These are phyloP conservation scores for Ceratocystiopsis minuta DNA, from an alignment of 2,329 filamentous ascomycete species.

Conservation along the genomic window DNA sequence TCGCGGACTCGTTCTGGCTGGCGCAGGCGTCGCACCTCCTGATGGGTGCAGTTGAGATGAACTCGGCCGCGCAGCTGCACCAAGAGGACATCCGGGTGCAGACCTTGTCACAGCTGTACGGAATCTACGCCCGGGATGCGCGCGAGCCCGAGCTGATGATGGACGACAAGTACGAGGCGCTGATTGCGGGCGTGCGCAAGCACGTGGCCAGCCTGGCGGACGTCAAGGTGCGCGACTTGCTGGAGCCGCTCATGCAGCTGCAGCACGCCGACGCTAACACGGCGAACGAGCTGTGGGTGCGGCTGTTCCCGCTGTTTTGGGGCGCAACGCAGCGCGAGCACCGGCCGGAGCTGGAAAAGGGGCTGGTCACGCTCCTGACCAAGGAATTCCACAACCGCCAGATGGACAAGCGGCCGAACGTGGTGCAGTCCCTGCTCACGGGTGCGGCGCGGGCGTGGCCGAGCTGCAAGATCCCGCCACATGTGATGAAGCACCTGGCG, in stretches of 20 bases:
- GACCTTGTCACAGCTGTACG: conserved; percentile 55
- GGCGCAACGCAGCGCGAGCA: conserved; percentile 75
- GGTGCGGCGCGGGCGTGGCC: conserved; percentile 72
- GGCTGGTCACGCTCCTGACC: conserved; percentile 74
- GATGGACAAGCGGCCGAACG: conserved; percentile 87
- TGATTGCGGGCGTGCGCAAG: conserved; percentile 62
- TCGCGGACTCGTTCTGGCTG: conserved; percentile 92
- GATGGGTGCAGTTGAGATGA: conserved; percentile 78
- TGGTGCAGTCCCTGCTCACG: conserved; percentile 79
- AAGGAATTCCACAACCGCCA: conserved; percentile 93
- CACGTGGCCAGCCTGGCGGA: conserved; percentile 74
- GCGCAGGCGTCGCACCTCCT: conserved; percentile 87
- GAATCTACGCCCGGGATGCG: conserved; percentile 52
- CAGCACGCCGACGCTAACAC: conserved; percentile 75
- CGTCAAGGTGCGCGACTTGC: conserved; percentile 69
- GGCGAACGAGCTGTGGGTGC: conserved; percentile 78
- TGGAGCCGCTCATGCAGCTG: conserved; percentile 79
- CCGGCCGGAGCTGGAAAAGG: conserved; percentile 74
- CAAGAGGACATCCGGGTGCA: conserved; percentile 68
- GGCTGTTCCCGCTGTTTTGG: conserved; percentile 88
- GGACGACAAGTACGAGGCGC: conserved; percentile 64
- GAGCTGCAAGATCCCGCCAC: conserved; percentile 79
- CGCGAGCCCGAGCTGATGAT: conserved; percentile 49
- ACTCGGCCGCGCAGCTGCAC: conserved; percentile 59
- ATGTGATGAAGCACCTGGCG: conserved; percentile 88